Evolutionary conservation across 1,284 basidiomycete genomes (phyloP), one percentile per base, ranked within the genome.

Genomic region (Naganishia sp.): DNA sequence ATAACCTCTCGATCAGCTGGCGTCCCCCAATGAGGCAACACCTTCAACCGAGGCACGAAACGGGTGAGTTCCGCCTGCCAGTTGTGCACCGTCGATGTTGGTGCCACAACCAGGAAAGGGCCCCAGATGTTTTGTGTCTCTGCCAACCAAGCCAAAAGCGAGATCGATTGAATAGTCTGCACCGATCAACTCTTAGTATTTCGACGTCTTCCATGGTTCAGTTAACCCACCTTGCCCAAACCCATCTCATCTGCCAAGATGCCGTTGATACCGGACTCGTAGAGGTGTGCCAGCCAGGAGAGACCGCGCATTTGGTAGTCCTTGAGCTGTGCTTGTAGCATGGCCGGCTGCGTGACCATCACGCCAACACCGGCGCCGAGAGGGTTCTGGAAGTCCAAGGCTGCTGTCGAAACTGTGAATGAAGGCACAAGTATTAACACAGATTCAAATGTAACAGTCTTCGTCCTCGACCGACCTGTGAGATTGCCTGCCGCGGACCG

Each of bases 161-260:
- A 96, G 65, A 99, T 99, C 0, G 94, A 98, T 84, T 99, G 96
- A 18, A 99, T 94, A 31, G 96, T 99, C 91, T 98, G 69, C 71
- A 42, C 18, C 46, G 42, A 49, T 21, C 21, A 21, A 21, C 21
- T 21, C 21, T 21, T 21, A 21, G 21, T 21, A 21, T 21, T 21
- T 21, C 21, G 0, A 21, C 21, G 21, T 21, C 21, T 21, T 21
- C 21, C 21, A 21, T 21, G 69, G 68, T 55, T 16, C 15, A 33
- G 28, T 21, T 25, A 28, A 75, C 78, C 53, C 68, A 88, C 91
- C 85, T 94, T 94, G 72, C 93, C 92, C 31, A 94, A 85, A 82
- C 93, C 94, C 96, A 99, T 99, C 82, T 99, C 96, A 78, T 99
- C 96, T 3, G 94, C 94, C 16, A 98, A 84, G 73, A 98, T 98